A percentile compares a stretch with the other conserved stretches of the same genome.
phyloP scores from a whole-genome alignment of 2,329 filamentous ascomycete genomes.

The Claviceps cyperi region DNA sequence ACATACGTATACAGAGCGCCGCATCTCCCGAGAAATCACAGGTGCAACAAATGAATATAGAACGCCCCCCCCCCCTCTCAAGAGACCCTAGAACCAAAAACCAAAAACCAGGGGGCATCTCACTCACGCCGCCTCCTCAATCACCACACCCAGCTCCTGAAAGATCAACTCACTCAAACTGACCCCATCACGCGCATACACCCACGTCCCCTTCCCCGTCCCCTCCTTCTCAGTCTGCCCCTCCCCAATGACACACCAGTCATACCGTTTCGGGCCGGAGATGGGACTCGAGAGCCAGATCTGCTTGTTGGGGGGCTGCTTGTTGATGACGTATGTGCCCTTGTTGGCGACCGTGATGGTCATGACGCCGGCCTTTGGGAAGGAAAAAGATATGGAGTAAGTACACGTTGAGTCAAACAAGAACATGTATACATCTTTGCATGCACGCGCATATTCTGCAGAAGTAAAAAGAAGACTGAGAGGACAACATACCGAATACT shows the following conservation, averaged over 20 bases:
- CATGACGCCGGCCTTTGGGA: conserved; percentile 63
- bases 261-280: conserved; percentile 85
- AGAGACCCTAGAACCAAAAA: neutral
- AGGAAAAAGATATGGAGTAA: too few species aligned
- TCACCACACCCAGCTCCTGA: conserved; percentile 59
- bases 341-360: conserved; percentile 54
- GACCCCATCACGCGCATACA: conserved; percentile 74
- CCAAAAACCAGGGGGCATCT: neutral
- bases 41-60: neutral
- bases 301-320: conserved; percentile 93
- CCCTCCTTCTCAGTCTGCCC: conserved; percentile 63
- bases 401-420: too few species aligned
- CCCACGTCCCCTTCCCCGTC: conserved; percentile 61
- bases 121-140: conserved; percentile 20
- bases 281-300: conserved; percentile 92
- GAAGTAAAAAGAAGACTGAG: too few species aligned
- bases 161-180: conserved; percentile 59
- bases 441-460: too few species aligned
- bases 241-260: conserved; percentile 68
- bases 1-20: too few species aligned
- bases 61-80: neutral
- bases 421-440: conserved; percentile 1
- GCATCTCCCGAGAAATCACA: too few species aligned
- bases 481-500: conserved; percentile 59
- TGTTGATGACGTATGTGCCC: conserved; percentile 91